Conservation (phyloP, 2,329 filamentous ascomycete genomes). For the Ascochyta lentis region DNA sequence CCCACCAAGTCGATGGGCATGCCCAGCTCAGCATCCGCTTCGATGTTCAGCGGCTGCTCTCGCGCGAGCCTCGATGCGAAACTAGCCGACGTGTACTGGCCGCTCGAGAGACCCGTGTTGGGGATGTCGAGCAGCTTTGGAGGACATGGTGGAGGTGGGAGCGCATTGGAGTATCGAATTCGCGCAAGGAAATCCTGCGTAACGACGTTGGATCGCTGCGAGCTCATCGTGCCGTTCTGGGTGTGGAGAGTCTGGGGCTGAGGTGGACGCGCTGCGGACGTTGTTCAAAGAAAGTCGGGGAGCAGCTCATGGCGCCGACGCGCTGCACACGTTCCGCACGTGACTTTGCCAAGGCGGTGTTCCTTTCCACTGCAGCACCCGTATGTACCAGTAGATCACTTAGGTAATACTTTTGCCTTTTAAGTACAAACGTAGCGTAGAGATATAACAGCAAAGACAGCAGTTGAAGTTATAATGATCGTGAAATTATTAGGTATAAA, state of each 20-base stretch:
- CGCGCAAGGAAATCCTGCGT: slow-evolving; percentile 98
- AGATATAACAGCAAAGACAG: not conserved
- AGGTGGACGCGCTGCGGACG: slow-evolving; percentile 15
- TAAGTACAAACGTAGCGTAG: not conserved
- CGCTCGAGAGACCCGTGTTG: slow-evolving; percentile 84
- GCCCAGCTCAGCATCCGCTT: slow-evolving; percentile 95
- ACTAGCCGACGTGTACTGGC: slow-evolving; percentile 86
- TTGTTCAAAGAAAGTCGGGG: slow-evolving; percentile 39
- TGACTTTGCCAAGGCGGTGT: slow-evolving; percentile 12
- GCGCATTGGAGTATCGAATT: slow-evolving; percentile 92
- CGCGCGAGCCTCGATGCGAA: slow-evolving; percentile 89
- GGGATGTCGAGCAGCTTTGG: slow-evolving; percentile 98
- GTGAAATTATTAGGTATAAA: slow-evolving; percentile 39
- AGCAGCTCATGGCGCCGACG: slow-evolving; percentile 29
- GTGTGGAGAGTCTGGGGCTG: slow-evolving; percentile 4
- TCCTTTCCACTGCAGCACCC: not conserved
- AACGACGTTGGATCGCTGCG: slow-evolving; percentile 50
- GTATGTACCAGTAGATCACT: not conserved
- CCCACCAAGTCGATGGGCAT: slow-evolving; percentile 97
- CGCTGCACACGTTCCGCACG: slow-evolving; percentile 20
- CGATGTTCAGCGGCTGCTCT: slow-evolving; percentile 93
- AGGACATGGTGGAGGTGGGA: slow-evolving; percentile 91
- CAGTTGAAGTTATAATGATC: slow-evolving; percentile 26
- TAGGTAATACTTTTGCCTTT: not conserved
- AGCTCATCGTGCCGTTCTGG: slow-evolving; percentile 31